Evolutionary conservation across 1,139 yeast species (phyloP).

Genomic region (Magnusiomyces ingens): DNA sequence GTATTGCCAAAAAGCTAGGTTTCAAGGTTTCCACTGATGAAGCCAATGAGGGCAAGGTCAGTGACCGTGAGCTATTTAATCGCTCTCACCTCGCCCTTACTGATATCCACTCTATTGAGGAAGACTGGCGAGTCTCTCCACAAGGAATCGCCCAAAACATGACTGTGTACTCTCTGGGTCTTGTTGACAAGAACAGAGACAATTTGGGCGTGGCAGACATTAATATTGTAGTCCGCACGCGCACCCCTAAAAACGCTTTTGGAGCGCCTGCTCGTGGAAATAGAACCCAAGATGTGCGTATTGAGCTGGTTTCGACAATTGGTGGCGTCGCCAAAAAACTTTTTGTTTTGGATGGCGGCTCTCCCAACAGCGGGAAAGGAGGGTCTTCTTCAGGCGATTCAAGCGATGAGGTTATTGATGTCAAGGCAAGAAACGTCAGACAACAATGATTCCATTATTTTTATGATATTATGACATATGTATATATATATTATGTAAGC

Average conservation of each 20-base stretch:
- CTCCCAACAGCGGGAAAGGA: no score
- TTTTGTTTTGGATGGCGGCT: no score
- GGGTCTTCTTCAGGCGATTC: no score
- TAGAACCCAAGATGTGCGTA: slow-evolving; percentile 13
- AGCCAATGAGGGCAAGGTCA: not conserved
- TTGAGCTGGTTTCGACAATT: slow-evolving; percentile 10
- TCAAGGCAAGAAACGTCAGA: no score
- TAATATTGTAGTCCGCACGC: slow-evolving; percentile 13
- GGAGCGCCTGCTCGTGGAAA: not conserved
- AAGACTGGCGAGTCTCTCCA: slow-evolving; percentile 17
- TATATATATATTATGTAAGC: no score
- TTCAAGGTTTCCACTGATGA: slow-evolving; percentile 9
- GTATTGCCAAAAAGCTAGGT: slow-evolving; percentile 20
- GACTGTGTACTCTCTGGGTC: slow-evolving; percentile 15
- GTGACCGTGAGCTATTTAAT: slow-evolving; percentile 1
- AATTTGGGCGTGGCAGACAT: slow-evolving; percentile 14
- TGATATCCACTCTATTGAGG: slow-evolving; percentile 15
- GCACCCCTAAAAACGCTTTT: not conserved
- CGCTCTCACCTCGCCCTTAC: slow-evolving; percentile 14
- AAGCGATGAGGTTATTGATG: no score
- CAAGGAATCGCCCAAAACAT: slow-evolving; percentile 16
- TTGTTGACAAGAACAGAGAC: slow-evolving; percentile 14
- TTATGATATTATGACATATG: no score
- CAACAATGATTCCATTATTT: no score
- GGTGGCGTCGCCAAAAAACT: slow-evolving; percentile 3